Percentiles rank a stretch among this genome's conserved stretches.
phyloP scores from a whole-genome alignment of 441 rosid species.

The Macaranga tanarius region DNA sequence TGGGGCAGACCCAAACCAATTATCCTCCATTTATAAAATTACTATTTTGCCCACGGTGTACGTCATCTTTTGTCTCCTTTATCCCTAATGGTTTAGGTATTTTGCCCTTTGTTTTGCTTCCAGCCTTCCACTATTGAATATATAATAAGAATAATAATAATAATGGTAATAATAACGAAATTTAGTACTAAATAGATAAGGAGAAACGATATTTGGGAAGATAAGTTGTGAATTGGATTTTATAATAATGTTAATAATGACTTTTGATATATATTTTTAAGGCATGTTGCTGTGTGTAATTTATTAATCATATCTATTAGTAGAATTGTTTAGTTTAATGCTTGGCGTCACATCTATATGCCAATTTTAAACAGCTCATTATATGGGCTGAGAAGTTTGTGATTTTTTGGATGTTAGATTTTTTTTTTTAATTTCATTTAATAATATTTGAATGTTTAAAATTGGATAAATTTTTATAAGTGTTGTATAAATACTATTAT shows the following conservation, averaged over 20 bases:
- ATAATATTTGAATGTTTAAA: too few relatives aligned
- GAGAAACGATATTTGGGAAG: too few relatives aligned
- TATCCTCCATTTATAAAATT: not conserved
- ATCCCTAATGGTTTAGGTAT: not conserved
- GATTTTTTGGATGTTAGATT: not conserved
- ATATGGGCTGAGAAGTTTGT: not conserved
- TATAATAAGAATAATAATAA: not conserved
- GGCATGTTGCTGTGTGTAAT: not conserved
- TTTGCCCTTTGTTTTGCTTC: not conserved
- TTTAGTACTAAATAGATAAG: too few relatives aligned
- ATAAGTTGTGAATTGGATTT: not conserved
- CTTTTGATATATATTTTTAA: not conserved
- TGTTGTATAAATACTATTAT: too few relatives aligned
- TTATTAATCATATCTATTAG: not conserved
- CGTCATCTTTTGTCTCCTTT: not conserved
- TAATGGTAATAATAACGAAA: too few relatives aligned
- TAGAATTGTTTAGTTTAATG: constrained; percentile 6
- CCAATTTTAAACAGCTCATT: not conserved
- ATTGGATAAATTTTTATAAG: too few relatives aligned
- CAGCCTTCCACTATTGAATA: not conserved
- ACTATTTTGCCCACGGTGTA: not conserved
- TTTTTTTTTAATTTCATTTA: too few relatives aligned
- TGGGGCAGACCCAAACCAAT: constrained; percentile 13
- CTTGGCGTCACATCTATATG: constrained; percentile 9
- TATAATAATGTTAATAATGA: not conserved